A percentile compares a stretch with the other conserved stretches of the same genome.
phyloP scores from a whole-genome alignment of 75 land plant species.

The Cunninghamia lanceolata region DNA sequence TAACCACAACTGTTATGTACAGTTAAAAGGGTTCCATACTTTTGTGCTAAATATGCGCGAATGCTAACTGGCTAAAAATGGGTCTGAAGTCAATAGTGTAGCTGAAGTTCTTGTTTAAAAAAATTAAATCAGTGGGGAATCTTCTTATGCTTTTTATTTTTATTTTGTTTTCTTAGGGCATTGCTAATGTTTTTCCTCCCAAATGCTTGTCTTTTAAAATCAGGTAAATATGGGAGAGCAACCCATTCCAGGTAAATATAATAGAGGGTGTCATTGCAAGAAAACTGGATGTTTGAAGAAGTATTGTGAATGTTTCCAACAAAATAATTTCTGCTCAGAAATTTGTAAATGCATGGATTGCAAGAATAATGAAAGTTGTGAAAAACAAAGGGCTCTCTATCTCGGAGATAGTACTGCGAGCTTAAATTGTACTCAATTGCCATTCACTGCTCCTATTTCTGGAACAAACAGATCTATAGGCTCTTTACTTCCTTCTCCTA shows the following conservation, averaged over 20 bases:
- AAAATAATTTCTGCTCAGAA: constrained; percentile 93
- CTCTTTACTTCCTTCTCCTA: constrained; percentile 56
- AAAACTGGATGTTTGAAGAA: constrained; percentile 99
- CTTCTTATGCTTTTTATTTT: background rate
- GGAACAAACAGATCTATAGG: constrained; percentile 65
- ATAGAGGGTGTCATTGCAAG: constrained; percentile 98
- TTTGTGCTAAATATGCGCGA: background rate
- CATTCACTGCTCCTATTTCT: constrained; percentile 64
- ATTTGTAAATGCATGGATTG: constrained; percentile 98
- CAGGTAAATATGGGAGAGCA: constrained; percentile 62
- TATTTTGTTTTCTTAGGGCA: background rate
- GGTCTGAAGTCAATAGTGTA: background rate
- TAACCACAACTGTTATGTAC: background rate
- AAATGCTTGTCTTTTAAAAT: background rate
- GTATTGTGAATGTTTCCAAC: constrained; percentile 99
- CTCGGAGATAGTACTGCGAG: constrained; percentile 60
- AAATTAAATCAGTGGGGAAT: background rate
- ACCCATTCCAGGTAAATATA: constrained; percentile 66
- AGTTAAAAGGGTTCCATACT: background rate
- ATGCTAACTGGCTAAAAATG: background rate
- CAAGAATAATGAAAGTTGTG: constrained; percentile 93
- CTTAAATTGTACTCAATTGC: constrained; percentile 56
- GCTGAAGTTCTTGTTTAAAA: background rate
- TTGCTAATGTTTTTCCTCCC: background rate
- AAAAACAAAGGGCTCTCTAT: constrained; percentile 81